Evolutionary conservation across 1,284 basidiomycete species (phyloP).

Genomic region (Coniferiporia weirii): DNA sequence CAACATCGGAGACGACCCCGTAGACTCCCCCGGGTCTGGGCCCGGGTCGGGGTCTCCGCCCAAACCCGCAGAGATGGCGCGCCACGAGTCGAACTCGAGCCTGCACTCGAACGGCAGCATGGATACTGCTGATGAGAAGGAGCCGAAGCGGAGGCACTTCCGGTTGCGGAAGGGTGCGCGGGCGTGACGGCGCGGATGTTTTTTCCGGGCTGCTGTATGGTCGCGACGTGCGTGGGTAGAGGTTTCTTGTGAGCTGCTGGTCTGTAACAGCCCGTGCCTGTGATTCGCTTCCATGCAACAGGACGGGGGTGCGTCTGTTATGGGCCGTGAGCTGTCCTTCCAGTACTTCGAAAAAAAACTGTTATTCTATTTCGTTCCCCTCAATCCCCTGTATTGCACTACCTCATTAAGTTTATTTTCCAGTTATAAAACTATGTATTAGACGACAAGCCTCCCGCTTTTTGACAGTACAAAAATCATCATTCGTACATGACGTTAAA

Average conservation of each 20-base stretch:
- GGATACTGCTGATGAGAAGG: constrained; percentile 4
- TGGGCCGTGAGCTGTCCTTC: neutral
- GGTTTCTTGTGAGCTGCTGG: neutral
- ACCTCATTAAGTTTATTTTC: neutral
- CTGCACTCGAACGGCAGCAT: neutral
- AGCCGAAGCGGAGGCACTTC: constrained; percentile 2
- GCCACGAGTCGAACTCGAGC: constrained; percentile 11
- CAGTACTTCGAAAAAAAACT: neutral
- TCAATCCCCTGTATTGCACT: neutral
- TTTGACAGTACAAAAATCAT: neutral
- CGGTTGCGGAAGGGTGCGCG: neutral
- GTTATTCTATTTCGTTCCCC: neutral
- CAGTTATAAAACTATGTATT: neutral
- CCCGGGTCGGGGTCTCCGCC: neutral
- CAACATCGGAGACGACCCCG: neutral
- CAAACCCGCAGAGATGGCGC: neutral
- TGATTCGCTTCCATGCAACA: too few relatives aligned
- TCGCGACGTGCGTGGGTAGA: neutral
- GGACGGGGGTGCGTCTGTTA: too few relatives aligned
- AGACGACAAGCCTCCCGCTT: neutral
- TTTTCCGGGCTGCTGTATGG: neutral
- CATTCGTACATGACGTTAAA: neutral
- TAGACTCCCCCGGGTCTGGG: neutral
- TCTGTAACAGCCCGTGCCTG: neutral
- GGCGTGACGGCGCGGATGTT: neutral